Conservation (phyloP, 169 alveolate genomes). For the Condylostoma magnum region DNA sequence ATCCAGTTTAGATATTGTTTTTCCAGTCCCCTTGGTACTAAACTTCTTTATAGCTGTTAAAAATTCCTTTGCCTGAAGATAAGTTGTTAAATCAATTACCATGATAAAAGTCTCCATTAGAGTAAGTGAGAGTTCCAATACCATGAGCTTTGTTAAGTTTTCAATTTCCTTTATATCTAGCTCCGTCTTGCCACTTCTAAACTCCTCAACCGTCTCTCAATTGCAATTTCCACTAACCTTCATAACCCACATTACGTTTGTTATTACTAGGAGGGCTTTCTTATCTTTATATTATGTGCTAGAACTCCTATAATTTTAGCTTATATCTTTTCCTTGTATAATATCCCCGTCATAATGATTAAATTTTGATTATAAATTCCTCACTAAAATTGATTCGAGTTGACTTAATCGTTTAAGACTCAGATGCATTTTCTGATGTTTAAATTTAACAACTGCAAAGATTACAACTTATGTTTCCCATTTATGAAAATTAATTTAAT, state of each 20-base stretch:
- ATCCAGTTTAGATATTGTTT: conserved; percentile 44
- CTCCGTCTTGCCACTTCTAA: conserved; percentile 63
- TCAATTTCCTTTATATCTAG: conserved; percentile 30
- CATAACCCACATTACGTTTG: conserved; percentile 53
- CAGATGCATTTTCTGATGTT: too few species aligned
- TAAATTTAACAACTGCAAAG: too few species aligned
- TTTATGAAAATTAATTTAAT: too few species aligned
- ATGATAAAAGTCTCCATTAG: conserved; percentile 47
- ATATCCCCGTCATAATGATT: too few species aligned
- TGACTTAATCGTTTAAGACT: too few species aligned
- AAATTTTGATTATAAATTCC: too few species aligned
- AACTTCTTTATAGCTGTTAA: conserved; percentile 55
- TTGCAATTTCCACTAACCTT: conserved; percentile 64
- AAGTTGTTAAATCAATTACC: conserved; percentile 42
- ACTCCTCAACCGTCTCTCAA: conserved; percentile 59
- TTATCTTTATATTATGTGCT: too few species aligned
- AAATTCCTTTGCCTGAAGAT: conserved; percentile 62
- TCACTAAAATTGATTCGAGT: too few species aligned
- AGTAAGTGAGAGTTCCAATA: conserved; percentile 36
- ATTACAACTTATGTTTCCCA: too few species aligned
- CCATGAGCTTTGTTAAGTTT: conserved; percentile 43
- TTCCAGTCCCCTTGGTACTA: conserved; percentile 51
- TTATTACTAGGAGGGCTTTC: too few species aligned
- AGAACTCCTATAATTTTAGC: too few species aligned
- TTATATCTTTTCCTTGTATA: too few species aligned